phyloP scores from a whole-genome alignment of 1,284 basidiomycete species.

The Coniferiporia sulphurascens region DNA sequence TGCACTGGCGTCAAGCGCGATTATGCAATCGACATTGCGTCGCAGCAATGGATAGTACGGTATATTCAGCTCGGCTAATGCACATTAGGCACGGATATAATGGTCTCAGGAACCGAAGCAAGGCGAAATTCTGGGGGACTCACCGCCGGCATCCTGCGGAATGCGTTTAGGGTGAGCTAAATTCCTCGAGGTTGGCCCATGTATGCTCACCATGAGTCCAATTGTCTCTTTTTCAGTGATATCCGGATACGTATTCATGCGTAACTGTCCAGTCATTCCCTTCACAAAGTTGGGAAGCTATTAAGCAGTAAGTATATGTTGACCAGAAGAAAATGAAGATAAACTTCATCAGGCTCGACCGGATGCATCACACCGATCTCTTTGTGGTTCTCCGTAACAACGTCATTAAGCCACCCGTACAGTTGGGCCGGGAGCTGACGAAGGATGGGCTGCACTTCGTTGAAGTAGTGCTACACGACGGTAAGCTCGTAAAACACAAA shows the following conservation, averaged over 20 bases:
- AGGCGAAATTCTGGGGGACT: not conserved
- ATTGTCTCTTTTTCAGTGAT: conserved; percentile 33
- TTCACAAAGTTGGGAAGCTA: conserved; percentile 38
- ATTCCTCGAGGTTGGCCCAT: not conserved
- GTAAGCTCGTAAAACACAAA: not conserved
- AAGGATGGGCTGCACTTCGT: conserved; percentile 35
- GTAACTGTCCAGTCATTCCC: conserved; percentile 32
- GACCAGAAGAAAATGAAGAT: not conserved
- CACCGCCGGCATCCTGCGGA: conserved; percentile 33
- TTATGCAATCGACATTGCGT: conserved; percentile 36
- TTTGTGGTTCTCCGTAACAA: conserved; percentile 31
- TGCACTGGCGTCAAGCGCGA: conserved; percentile 38
- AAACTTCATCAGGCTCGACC: conserved; percentile 33
- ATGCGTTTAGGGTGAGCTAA: not conserved
- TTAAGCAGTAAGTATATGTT: conserved; percentile 1
- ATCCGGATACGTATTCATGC: conserved; percentile 29
- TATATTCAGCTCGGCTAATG: conserved; percentile 34
- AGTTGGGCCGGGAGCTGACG: conserved; percentile 30
- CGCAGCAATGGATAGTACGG: conserved; percentile 37
- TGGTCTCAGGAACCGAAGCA: not conserved
- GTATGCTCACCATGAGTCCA: conserved; percentile 31
- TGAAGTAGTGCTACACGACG: conserved; percentile 31
- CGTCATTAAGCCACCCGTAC: conserved; percentile 32
- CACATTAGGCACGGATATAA: not conserved
- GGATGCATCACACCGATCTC: conserved; percentile 37